A percentile compares a stretch with the other conserved stretches of the same genome.
phyloP scores from a whole-genome alignment of 139 green algal genomes.

The Deuterostichococcus epilithicus region DNA sequence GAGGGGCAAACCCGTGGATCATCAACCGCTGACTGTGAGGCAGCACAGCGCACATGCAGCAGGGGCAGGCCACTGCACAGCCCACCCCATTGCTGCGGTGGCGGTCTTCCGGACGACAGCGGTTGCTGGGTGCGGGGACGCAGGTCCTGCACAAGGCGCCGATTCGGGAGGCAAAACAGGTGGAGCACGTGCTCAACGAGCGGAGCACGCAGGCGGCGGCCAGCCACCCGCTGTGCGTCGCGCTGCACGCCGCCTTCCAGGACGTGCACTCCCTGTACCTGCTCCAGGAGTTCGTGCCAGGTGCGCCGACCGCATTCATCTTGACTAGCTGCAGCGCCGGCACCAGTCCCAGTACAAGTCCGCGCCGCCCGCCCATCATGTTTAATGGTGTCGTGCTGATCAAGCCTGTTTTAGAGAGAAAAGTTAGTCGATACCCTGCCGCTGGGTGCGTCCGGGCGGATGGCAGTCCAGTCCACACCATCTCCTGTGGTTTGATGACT shows the following conservation, averaged over 20 bases:
- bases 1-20: too few species aligned
- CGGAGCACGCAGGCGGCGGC: constrained; percentile 43
- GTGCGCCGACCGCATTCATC: background rate
- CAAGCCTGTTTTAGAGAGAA: too few species aligned
- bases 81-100: too few species aligned
- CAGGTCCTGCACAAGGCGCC: constrained; percentile 72
- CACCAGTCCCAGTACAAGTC: background rate
- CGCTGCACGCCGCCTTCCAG: constrained; percentile 62
- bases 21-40: too few species aligned
- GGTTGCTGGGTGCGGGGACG: too few species aligned
- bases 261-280: constrained; percentile 62
- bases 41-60: too few species aligned
- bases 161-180: constrained; percentile 69
- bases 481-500: background rate
- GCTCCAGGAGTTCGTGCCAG: constrained; percentile 48
- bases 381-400: too few species aligned
- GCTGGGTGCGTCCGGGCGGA: too few species aligned
- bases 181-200: constrained; percentile 77
- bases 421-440: too few species aligned
- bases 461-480: background rate
- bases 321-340: background rate
- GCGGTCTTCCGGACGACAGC: too few species aligned
- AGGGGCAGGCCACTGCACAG: too few species aligned
- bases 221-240: constrained; percentile 57
- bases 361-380: too few species aligned